A percentile compares a stretch with the other conserved stretches of the same genome.
Evolutionary conservation across 148 eudicot genomes (phyloP).

Genomic region (Cornus controversa): DNA sequence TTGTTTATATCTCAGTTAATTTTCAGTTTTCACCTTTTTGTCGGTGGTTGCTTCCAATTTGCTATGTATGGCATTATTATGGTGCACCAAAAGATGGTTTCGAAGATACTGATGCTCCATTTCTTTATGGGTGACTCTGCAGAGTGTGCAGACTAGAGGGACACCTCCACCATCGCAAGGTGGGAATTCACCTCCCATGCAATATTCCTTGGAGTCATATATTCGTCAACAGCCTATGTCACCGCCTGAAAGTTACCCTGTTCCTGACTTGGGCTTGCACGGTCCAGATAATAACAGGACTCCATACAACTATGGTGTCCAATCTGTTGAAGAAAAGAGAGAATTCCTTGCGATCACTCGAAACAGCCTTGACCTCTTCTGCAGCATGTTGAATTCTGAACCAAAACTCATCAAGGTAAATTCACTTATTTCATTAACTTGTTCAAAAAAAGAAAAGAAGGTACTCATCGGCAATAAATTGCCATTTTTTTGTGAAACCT

Average conservation of each 20-base stretch:
- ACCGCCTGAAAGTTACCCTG: constrained; percentile 68
- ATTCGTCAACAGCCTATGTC: constrained; percentile 42
- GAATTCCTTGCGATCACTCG: constrained; percentile 70
- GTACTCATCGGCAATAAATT: neutral
- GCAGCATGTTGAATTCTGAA: constrained; percentile 75
- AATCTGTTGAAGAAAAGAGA: constrained; percentile 73
- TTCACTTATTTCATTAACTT: neutral
- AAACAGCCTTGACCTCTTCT: constrained; percentile 83
- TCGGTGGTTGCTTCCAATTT: neutral
- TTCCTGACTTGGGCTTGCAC: constrained; percentile 47
- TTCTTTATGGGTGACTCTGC: constrained; percentile 15
- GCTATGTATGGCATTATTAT: neutral
- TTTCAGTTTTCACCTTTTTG: no score
- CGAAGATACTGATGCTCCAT: constrained; percentile 2
- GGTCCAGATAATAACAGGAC: constrained; percentile 25
- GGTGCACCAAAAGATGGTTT: neutral
- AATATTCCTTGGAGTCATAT: constrained; percentile 55
- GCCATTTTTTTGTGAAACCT: no score
- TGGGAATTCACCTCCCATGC: constrained; percentile 42
- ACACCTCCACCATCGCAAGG: constrained; percentile 40
- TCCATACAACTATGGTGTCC: constrained; percentile 38
- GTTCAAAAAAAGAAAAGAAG: no score
- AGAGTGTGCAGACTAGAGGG: constrained; percentile 64
- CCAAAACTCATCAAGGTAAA: constrained; percentile 66
- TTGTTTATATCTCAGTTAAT: neutral